Conservation (phyloP, 208 protist species). For the Angomonas deanei region DNA sequence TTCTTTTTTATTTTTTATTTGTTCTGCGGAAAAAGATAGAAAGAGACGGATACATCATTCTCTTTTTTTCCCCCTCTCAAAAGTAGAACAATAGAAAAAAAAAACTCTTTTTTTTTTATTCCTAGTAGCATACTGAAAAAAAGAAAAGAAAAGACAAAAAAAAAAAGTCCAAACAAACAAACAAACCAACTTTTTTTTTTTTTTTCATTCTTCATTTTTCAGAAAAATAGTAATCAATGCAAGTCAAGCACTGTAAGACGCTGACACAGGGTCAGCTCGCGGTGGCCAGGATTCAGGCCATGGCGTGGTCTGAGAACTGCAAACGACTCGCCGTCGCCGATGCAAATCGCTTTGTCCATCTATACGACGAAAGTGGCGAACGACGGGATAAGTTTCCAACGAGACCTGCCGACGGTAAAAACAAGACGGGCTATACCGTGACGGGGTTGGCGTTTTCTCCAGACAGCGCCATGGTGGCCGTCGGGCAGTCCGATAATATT, state of each 20-base stretch:
- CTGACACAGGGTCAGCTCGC: constrained; percentile 62
- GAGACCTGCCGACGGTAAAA: constrained; percentile 87
- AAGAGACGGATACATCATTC: too few relatives aligned
- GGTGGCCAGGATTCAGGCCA: constrained; percentile 86
- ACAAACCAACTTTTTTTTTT: constrained; percentile 4
- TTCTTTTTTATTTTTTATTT: not conserved
- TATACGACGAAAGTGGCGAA: constrained; percentile 95
- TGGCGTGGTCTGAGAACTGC: constrained; percentile 94
- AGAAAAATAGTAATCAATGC: constrained; percentile 79
- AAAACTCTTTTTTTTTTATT: constrained; percentile 1
- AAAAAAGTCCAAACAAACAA: constrained; percentile 13
- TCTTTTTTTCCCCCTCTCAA: constrained; percentile 10
- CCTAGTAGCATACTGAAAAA: too few relatives aligned
- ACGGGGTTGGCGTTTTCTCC: constrained; percentile 94
- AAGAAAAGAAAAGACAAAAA: too few relatives aligned
- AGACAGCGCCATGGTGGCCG: constrained; percentile 92
- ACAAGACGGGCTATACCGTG: constrained; percentile 82
- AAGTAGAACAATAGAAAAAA: constrained; percentile 6
- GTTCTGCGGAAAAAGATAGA: too few relatives aligned
- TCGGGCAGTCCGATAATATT: constrained; percentile 96
- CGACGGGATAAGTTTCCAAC: constrained; percentile 94
- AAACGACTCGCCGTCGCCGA: constrained; percentile 91
- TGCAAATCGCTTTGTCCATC: constrained; percentile 79
- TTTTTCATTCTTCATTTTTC: not conserved
- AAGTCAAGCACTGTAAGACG: constrained; percentile 92